Conservation (phyloP, 495 filamentous ascomycete genomes). For the Choiromyces venosus region DNA sequence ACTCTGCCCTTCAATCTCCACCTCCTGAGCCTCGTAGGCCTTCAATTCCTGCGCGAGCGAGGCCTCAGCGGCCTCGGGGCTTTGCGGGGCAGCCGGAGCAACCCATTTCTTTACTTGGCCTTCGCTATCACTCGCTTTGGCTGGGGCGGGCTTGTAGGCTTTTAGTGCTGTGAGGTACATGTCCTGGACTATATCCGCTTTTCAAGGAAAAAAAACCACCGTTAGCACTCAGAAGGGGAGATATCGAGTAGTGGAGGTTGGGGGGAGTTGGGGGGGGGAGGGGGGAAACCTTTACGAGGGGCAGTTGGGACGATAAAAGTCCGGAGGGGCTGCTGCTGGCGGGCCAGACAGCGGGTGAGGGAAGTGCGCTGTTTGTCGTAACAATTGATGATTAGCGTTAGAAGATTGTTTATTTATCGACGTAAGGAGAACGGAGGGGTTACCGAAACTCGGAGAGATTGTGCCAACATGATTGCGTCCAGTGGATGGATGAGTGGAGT, state of each 20-base stretch:
- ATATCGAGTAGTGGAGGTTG: constrained; percentile 2
- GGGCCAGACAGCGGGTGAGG: constrained; percentile 63
- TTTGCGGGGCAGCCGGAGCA: constrained; percentile 68
- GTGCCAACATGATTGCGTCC: constrained; percentile 54
- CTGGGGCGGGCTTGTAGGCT: constrained; percentile 75
- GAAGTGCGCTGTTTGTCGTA: constrained; percentile 62
- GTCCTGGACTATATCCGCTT: constrained; percentile 93
- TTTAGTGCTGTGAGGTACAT: constrained; percentile 93
- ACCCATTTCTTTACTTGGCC: constrained; percentile 87
- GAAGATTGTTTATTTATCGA: constrained; percentile 30
- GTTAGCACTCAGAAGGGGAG: constrained; percentile 33
- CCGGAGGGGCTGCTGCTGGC: constrained; percentile 66
- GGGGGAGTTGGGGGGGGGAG: not conserved
- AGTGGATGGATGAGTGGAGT: constrained; percentile 17
- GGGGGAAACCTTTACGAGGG: constrained; percentile 59
- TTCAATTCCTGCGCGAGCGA: constrained; percentile 75
- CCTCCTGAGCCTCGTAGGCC: constrained; percentile 83
- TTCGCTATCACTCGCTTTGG: constrained; percentile 81
- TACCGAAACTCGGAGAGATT: constrained; percentile 64
- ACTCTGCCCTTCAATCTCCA: constrained; percentile 87
- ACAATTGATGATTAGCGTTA: constrained; percentile 35
- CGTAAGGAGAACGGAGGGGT: constrained; percentile 16
- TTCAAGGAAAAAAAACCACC: constrained; percentile 3
- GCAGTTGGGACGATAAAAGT: constrained; percentile 75
- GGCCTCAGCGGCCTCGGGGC: constrained; percentile 78